Conservation (phyloP, 1,284 basidiomycete genomes). For the Exobasidium cylindrosporum region DNA sequence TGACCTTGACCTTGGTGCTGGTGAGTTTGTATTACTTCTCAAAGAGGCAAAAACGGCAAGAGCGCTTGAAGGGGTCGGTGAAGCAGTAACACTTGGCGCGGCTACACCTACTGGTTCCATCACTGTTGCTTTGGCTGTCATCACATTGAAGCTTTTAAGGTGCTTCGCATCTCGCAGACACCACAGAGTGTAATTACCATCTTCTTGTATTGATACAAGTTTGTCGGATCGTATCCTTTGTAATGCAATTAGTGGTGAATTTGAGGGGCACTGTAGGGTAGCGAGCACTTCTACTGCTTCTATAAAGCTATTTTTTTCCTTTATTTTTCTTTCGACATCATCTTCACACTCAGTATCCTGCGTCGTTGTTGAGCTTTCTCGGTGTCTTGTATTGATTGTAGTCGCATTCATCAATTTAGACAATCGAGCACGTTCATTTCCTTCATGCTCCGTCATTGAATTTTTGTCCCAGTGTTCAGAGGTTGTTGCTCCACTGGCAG, state of each 20-base stretch:
- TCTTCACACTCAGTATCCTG: neutral
- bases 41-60: constrained; percentile 2
- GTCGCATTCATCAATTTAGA: neutral
- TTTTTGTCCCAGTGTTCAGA: neutral
- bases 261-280: neutral
- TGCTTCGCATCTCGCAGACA: constrained; percentile 22
- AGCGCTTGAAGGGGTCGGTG: constrained; percentile 15
- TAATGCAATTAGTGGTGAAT: neutral
- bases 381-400: neutral
- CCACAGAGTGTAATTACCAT: constrained; percentile 27
- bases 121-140: neutral
- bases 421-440: neutral
- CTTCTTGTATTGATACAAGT: constrained; percentile 27
- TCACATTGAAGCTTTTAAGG: constrained; percentile 25
- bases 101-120: neutral
- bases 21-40: neutral
- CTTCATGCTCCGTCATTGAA: neutral
- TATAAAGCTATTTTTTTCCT: neutral
- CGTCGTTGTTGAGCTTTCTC: neutral
- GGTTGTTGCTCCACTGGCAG: neutral
- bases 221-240: neutral
- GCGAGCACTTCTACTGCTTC: neutral
- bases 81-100: neutral
- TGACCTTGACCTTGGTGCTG: constrained; percentile 3
- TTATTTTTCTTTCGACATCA: neutral